phyloP scores from a whole-genome alignment of 331 rosid species.

The Acacia pycnantha region DNA sequence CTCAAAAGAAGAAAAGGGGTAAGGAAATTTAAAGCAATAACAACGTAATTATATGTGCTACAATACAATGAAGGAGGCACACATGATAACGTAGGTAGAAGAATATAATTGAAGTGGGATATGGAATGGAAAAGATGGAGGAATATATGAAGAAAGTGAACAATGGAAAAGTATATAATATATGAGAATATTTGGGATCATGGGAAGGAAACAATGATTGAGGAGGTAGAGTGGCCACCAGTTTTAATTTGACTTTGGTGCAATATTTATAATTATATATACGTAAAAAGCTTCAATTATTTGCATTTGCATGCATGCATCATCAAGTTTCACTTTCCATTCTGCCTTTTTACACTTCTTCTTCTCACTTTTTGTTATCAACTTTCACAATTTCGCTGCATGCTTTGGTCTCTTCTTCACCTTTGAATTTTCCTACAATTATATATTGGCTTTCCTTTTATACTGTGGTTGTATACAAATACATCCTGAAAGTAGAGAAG shows the following conservation, averaged over 20 bases:
- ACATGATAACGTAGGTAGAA: neutral
- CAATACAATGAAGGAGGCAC: neutral
- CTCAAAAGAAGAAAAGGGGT: no score
- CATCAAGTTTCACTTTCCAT: neutral
- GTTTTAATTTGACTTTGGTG: conserved; percentile 36
- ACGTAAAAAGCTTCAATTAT: conserved; percentile 16
- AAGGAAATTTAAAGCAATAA: neutral
- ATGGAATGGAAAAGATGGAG: neutral
- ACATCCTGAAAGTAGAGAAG: no score
- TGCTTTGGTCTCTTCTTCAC: neutral
- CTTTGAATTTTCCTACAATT: no score
- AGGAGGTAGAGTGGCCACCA: conserved; percentile 15
- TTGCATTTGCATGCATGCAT: neutral
- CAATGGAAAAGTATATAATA: neutral
- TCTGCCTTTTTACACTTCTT: neutral
- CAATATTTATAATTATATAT: neutral
- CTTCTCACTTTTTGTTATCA: neutral
- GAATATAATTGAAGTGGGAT: neutral
- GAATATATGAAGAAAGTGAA: neutral
- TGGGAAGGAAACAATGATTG: conserved; percentile 32
- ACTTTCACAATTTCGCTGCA: neutral
- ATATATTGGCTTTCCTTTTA: no score
- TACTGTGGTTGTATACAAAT: no score
- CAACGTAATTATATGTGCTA: neutral
- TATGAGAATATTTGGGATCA: neutral